Percentiles rank a stretch among this genome's conserved stretches.
Evolutionary conservation across 805 yeast genomes (phyloP).

Genomic region (Cyberlindnera sargentensis): DNA sequence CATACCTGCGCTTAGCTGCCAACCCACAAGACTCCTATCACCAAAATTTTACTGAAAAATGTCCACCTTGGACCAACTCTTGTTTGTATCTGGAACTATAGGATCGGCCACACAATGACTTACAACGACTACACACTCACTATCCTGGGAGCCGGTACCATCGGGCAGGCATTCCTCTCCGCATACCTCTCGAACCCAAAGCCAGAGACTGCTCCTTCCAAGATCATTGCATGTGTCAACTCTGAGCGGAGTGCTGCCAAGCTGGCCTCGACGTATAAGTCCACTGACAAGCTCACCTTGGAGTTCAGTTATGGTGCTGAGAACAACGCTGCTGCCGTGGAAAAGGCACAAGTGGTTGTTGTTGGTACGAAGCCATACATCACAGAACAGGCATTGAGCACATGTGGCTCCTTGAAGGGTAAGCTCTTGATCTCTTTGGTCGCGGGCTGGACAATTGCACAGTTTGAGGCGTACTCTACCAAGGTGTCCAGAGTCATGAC

Average conservation of each 20-base stretch:
- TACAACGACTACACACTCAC: conserved; percentile 46
- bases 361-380: conserved; percentile 87
- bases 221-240: conserved; percentile 73
- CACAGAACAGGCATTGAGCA: conserved; percentile 52
- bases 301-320: conserved; percentile 41
- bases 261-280: conserved; percentile 38
- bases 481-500: conserved; percentile 92
- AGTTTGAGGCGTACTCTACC: conserved; percentile 43
- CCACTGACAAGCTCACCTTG: conserved; percentile 37
- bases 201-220: conserved; percentile 47
- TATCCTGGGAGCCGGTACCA: conserved; percentile 88
- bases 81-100: too few relatives aligned
- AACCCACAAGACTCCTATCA: too few relatives aligned
- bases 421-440: conserved; percentile 71
- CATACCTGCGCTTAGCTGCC: too few relatives aligned
- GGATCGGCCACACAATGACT: too few relatives aligned
- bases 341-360: conserved; percentile 59
- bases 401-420: conserved; percentile 22
- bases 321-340: conserved; percentile 51
- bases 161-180: conserved; percentile 88
- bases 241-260: conserved; percentile 43
- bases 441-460: conserved; percentile 88
- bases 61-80: too few relatives aligned
- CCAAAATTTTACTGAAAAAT: too few relatives aligned
- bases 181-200: conserved; percentile 55